Base-by-base conservation (phyloP, 148 eudicot species). In the Spergularia bocconei region DNA sequence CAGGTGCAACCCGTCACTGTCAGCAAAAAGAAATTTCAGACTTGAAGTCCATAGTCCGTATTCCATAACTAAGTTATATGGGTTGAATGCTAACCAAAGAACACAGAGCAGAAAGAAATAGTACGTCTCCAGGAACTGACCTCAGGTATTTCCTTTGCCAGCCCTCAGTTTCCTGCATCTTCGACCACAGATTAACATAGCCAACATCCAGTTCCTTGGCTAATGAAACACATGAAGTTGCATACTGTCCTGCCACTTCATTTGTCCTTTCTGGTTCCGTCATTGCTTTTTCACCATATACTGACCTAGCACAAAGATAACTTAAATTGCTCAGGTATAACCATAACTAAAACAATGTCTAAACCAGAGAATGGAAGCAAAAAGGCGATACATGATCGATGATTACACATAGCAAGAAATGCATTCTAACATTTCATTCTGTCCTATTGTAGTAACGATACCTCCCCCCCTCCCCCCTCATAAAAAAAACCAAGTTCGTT, bases 1-100 rank as follows among this genome's bases (percentile, higher is more conserved):
- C 71, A 94, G 80, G 80, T 94, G 98, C 89, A 94, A 76, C 23
- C 96, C 98, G 61, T 94, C 98, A 52, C 98, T 94, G 88, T 56
- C 72, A 75, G 75, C 47, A 69, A 78, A 16, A 75, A 2, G 17
- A 67, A 15, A 65, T 16, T 20, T 8, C 4, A 15, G 50, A 36
- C 61, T 21, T 44, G 5, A 74, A 51, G 13, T n/a, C 23, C 0
- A 10, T n/a, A 51, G 13, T n/a, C 23, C 0, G 9, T n/a, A 68
- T 0, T 13, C 55, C 55, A 19, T 63, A 11, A 1, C 36, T 29
- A 29, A 29, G 36, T 29, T 62, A 11, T 23, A 19, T 33, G 14
- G 20, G 3, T 36, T 9, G 60, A 65, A 41, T 20, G 25, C 5
- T 17, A 10, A 14, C 64, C 7, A 19, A 55, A 13, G 16, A 52